Percentiles rank a stretch among this genome's conserved stretches.
Evolutionary conservation across 768 basidiomycete species (phyloP).

Genomic region (Megacollybia marginata): DNA sequence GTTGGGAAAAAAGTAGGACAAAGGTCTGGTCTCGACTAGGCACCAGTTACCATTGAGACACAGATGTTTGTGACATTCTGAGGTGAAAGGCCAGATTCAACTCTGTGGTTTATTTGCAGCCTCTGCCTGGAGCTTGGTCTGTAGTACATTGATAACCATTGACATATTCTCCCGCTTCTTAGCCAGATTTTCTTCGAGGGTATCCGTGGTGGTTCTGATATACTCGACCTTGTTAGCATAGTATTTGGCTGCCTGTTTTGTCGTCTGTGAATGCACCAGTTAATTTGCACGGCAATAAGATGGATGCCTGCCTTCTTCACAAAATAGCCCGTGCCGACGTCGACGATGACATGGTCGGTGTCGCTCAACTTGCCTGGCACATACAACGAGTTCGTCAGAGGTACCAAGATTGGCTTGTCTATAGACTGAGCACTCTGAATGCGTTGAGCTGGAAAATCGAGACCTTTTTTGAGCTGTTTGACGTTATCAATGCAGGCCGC

Average conservation of each 20-base stretch:
- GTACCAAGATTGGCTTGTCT: conserved; percentile 89
- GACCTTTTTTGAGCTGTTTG: conserved; percentile 63
- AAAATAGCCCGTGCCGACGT: conserved; percentile 95
- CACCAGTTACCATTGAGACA: no score
- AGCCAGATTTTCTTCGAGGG: conserved; percentile 81
- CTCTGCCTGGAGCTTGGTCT: conserved; percentile 36
- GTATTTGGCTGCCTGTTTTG: conserved; percentile 71
- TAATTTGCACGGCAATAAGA: background rate
- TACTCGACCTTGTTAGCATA: conserved; percentile 78
- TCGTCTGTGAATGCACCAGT: conserved; percentile 43
- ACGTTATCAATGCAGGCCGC: conserved; percentile 79
- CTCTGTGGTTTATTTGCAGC: background rate
- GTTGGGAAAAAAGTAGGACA: no score
- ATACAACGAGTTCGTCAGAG: conserved; percentile 90
- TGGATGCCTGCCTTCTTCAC: conserved; percentile 72
- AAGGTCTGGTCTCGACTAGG: no score
- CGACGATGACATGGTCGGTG: conserved; percentile 82
- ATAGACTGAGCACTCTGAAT: background rate
- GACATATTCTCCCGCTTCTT: conserved; percentile 89
- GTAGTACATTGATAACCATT: conserved; percentile 65
- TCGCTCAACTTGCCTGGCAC: conserved; percentile 87
- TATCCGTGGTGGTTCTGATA: conserved; percentile 77
- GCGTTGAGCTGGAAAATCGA: conserved; percentile 3
- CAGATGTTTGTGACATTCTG: no score
- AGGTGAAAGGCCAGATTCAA: background rate